Percentiles rank a stretch among this genome's conserved stretches.
phyloP scores from a whole-genome alignment of 1,284 basidiomycete genomes.

The Sporisorium iseilematis-ciliati region DNA sequence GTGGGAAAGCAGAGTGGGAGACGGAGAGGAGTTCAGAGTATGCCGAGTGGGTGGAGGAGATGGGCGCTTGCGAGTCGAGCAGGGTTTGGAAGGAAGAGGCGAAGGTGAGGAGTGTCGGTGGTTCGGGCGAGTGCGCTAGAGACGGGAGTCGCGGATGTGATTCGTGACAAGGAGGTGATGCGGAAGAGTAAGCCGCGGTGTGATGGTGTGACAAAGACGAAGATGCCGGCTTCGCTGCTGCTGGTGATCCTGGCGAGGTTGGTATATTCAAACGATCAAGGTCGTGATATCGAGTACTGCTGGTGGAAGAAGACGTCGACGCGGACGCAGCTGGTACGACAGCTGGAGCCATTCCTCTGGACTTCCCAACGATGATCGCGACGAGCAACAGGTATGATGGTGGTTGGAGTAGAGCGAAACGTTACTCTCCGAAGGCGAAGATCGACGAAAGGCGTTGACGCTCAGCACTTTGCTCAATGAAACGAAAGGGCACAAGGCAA shows the following conservation, averaged over 20 bases:
- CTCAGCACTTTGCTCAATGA: too few species aligned
- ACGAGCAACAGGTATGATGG: neutral
- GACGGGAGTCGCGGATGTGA: neutral
- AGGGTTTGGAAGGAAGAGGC: slow-evolving; percentile 44
- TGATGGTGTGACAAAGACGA: neutral
- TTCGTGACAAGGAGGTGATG: neutral
- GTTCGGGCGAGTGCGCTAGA: slow-evolving; percentile 14
- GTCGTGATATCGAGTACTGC: too few species aligned
- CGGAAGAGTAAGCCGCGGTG: too few species aligned
- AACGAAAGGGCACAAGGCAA: too few species aligned
- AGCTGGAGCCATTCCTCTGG: slow-evolving; percentile 18
- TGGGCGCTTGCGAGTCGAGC: slow-evolving; percentile 41
- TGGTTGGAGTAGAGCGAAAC: neutral
- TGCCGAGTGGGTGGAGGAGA: slow-evolving; percentile 39
- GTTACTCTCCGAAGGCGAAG: neutral
- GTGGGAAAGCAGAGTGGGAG: slow-evolving; percentile 29
- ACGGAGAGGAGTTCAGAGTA: slow-evolving; percentile 47
- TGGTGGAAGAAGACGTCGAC: neutral
- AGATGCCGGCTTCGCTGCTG: neutral
- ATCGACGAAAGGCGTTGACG: neutral
- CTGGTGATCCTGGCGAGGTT: slow-evolving; percentile 1
- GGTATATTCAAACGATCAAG: neutral
- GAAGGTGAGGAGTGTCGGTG: slow-evolving; percentile 30
- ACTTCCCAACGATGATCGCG: neutral
- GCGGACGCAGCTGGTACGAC: slow-evolving; percentile 9